Conservation (phyloP, 805 yeast species). For the Candida corydali region DNA sequence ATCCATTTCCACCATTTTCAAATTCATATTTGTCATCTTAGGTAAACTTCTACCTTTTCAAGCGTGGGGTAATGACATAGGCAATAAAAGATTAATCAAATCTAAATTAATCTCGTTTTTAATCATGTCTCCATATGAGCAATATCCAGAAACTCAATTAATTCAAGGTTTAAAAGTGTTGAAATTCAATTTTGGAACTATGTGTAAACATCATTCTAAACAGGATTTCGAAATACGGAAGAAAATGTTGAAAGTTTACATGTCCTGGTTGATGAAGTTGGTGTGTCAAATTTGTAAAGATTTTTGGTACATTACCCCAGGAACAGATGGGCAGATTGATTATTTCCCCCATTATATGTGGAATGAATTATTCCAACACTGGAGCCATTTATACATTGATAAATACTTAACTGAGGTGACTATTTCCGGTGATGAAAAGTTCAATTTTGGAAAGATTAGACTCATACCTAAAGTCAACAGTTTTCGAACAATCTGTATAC, state of each 20-base stretch:
- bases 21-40: slow-evolving; percentile 39
- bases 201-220: slow-evolving; percentile 22
- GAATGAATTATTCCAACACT: slow-evolving; percentile 41
- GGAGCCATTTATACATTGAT: slow-evolving; percentile 38
- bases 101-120: slow-evolving; percentile 35
- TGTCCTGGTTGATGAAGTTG: slow-evolving; percentile 54
- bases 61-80: slow-evolving; percentile 45
- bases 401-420: slow-evolving; percentile 24
- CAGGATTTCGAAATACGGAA: slow-evolving; percentile 40
- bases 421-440: slow-evolving; percentile 1
- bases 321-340: slow-evolving; percentile 44
- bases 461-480: slow-evolving; percentile 58
- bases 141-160: slow-evolving; percentile 26
- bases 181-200: slow-evolving; percentile 53
- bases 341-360: slow-evolving; percentile 62
- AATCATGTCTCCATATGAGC: slow-evolving; percentile 31
- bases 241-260: slow-evolving; percentile 34
- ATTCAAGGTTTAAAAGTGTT: slow-evolving; percentile 33
- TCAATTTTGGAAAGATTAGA: slow-evolving; percentile 39
- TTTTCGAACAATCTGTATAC: slow-evolving; percentile 59
- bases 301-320: slow-evolving; percentile 69
- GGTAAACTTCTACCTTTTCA: slow-evolving; percentile 48
- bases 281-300: slow-evolving; percentile 45
- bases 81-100: slow-evolving; percentile 43
- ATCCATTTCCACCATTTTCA: slow-evolving; percentile 29